These are phyloP conservation scores for Dissophora ornata DNA, from an alignment of 192 early-diverging fungal species.

Conservation along the genomic window DNA sequence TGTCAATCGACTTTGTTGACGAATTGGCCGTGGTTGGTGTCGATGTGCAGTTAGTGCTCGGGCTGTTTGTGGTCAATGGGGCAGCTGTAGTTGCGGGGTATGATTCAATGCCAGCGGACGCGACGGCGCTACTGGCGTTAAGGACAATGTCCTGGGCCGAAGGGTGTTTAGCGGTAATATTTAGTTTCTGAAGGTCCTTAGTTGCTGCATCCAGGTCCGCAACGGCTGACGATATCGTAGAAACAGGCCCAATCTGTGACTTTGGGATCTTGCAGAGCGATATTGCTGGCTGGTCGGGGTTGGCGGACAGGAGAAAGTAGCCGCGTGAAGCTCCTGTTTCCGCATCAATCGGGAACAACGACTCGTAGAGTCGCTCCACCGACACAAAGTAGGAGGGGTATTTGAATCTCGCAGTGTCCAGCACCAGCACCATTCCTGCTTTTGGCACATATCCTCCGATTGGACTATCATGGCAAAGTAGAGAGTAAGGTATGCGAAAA, in stretches of 20 bases:
- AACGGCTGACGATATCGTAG: not conserved
- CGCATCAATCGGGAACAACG: slow-evolving; percentile 82
- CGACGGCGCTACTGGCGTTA: not conserved
- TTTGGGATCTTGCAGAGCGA: slow-evolving; percentile 53
- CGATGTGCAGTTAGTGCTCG: slow-evolving; percentile 15
- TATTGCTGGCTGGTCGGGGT: slow-evolving; percentile 41
- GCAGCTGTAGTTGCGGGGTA: not conserved
- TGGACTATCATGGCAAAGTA: slow-evolving; percentile 57
- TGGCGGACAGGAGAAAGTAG: slow-evolving; percentile 84
- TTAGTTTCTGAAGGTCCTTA: slow-evolving; percentile 21
- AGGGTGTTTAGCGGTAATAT: not conserved
- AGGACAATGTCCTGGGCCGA: slow-evolving; percentile 11
- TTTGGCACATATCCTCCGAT: slow-evolving; percentile 85
- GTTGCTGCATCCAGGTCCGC: slow-evolving; percentile 5
- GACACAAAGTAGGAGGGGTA: slow-evolving; percentile 91
- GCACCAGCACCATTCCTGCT: slow-evolving; percentile 79
- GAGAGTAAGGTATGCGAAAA: no score
- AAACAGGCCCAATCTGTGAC: not conserved
- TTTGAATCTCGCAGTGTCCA: slow-evolving; percentile 92
- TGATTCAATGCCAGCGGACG: not conserved
- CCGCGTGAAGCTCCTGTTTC: slow-evolving; percentile 87
- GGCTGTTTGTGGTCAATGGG: not conserved
- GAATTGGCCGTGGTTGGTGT: slow-evolving; percentile 7
- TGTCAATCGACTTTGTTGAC: slow-evolving; percentile 22
- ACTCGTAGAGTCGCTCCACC: slow-evolving; percentile 78